Conservation (phyloP, 345 rosid genomes). For the Eutrema yunnanense region DNA sequence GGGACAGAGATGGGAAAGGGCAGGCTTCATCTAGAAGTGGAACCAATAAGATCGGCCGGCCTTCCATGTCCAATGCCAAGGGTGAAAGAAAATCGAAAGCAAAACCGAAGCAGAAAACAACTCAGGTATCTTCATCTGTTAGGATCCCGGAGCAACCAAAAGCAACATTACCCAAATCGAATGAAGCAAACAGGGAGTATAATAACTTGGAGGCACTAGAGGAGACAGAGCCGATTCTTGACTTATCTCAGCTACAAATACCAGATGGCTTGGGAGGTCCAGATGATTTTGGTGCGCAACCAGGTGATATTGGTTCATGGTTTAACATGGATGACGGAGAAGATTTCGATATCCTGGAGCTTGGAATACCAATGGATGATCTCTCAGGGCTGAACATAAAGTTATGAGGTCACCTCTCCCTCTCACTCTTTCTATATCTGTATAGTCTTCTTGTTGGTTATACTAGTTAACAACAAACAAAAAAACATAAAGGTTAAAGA, state of each 20-base stretch:
- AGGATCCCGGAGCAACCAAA: constrained; percentile 53
- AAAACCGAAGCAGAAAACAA: constrained; percentile 82
- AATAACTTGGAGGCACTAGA: constrained; percentile 55
- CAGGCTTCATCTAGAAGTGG: constrained; percentile 70
- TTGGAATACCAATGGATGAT: constrained; percentile 98
- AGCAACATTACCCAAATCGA: constrained; percentile 31
- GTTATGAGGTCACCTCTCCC: constrained; percentile 60
- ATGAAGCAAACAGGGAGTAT: constrained; percentile 47
- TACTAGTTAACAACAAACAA: constrained; percentile 54
- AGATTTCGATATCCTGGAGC: constrained; percentile 85
- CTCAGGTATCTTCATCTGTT: constrained; percentile 71
- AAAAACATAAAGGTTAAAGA: constrained; percentile 28
- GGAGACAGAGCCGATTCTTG: constrained; percentile 30
- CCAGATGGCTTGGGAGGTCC: constrained; percentile 50
- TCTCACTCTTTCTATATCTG: constrained; percentile 26
- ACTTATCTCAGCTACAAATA: constrained; percentile 45
- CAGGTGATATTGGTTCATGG: constrained; percentile 85
- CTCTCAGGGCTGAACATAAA: constrained; percentile 87
- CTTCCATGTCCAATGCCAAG: constrained; percentile 57
- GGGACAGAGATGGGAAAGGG: constrained; percentile 93
- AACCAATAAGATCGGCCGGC: constrained; percentile 67
- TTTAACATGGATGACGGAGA: constrained; percentile 87
- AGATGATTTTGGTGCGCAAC: constrained; percentile 45
- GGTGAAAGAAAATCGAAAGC: constrained; percentile 82
- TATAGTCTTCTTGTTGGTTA: constrained; percentile 81